Conservation (phyloP, 768 basidiomycete species). For the Suillus luteus region DNA sequence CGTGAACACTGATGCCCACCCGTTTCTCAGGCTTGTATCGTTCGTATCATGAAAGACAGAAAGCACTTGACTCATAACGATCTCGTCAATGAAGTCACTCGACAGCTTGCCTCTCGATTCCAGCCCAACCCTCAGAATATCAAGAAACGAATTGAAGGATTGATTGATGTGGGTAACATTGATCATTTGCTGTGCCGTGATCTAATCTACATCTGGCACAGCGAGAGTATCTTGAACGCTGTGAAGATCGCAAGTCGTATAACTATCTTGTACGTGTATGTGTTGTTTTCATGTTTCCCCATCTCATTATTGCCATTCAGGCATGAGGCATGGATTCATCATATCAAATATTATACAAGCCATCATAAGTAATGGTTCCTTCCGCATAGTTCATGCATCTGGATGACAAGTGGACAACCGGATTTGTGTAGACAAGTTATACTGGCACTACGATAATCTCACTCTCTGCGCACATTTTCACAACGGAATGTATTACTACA, state of each 20-base stretch:
- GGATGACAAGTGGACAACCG: too few species aligned
- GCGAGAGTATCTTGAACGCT: slow-evolving; percentile 94
- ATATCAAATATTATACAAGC: neutral
- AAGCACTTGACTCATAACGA: slow-evolving; percentile 89
- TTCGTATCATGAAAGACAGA: slow-evolving; percentile 96
- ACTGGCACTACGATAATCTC: neutral
- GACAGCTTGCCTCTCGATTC: slow-evolving; percentile 83
- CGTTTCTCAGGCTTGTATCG: slow-evolving; percentile 83
- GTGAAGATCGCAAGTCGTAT: slow-evolving; percentile 85
- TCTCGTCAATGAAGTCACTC: slow-evolving; percentile 87
- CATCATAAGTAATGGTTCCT: neutral
- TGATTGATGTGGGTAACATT: slow-evolving; percentile 77
- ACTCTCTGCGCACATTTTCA: neutral
- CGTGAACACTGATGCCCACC: slow-evolving; percentile 11
- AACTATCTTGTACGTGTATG: slow-evolving; percentile 60
- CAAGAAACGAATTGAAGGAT: slow-evolving; percentile 89
- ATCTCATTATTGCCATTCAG: slow-evolving; percentile 11
- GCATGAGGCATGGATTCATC: slow-evolving; percentile 22
- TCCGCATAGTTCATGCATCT: neutral
- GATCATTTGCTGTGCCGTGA: neutral
- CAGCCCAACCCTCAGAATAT: slow-evolving; percentile 82
- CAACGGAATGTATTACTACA: slow-evolving; percentile 24
- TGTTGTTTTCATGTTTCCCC: neutral
- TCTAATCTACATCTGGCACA: slow-evolving; percentile 31
- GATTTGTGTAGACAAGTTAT: neutral